Evolutionary conservation across 2,329 filamentous ascomycete genomes (phyloP).

Genomic region (Zymoseptoria crescenta): DNA sequence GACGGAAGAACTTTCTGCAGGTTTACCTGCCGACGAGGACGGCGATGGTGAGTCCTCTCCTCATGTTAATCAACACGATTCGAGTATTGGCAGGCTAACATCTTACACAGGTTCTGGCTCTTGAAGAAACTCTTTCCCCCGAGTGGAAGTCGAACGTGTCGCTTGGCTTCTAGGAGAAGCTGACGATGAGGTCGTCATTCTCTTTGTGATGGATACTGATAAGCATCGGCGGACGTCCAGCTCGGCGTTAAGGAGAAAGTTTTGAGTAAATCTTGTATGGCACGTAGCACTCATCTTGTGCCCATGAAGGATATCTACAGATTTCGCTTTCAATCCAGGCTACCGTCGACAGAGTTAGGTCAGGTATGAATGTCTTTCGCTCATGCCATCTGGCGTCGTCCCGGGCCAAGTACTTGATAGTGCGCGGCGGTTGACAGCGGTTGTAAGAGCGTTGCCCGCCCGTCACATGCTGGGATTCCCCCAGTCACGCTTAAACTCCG

Average conservation of each 20-base stretch:
- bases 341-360: too few species aligned
- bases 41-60: constrained; percentile 60
- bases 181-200: background rate
- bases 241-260: constrained; percentile 3
- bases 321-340: background rate
- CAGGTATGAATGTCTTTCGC: too few species aligned
- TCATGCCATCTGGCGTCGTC: too few species aligned
- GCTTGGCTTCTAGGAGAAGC: constrained; percentile 19
- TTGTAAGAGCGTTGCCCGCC: background rate
- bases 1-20: constrained; percentile 80
- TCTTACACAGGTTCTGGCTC: constrained; percentile 20
- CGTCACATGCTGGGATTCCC: background rate
- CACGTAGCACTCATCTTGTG: background rate
- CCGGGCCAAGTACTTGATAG: too few species aligned
- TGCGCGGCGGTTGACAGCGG: background rate
- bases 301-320: background rate
- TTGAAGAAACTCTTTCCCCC: constrained; percentile 26
- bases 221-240: background rate
- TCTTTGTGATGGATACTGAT: background rate
- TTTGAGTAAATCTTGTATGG: background rate
- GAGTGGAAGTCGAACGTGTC: constrained; percentile 24
- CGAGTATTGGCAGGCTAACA: constrained; percentile 5
- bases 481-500: background rate
- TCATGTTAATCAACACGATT: background rate
- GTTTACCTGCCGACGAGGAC: constrained; percentile 81